A percentile compares a stretch with the other conserved stretches of the same genome.
Evolutionary conservation across 441 rosid species (phyloP).

Genomic region (Geranium incanum): DNA sequence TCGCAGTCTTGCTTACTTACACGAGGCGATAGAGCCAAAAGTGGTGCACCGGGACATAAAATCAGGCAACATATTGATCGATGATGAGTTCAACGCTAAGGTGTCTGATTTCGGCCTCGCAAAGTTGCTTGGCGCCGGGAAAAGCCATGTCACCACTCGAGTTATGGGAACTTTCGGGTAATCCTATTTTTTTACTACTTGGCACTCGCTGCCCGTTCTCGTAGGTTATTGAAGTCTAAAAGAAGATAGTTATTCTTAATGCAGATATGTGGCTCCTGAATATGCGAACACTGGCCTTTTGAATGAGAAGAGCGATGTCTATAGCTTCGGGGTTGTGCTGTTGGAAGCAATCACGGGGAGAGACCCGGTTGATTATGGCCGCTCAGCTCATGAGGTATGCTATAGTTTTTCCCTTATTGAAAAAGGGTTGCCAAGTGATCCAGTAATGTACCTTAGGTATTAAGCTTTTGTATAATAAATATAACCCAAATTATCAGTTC

Average conservation of each 20-base stretch:
- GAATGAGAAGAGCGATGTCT: conserved; percentile 95
- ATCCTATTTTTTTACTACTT: conserved; percentile 13
- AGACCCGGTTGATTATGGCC: conserved; percentile 94
- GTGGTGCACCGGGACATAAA: conserved; percentile 96
- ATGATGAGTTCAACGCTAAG: conserved; percentile 83
- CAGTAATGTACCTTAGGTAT: neutral
- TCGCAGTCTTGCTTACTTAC: conserved; percentile 85
- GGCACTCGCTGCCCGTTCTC: neutral
- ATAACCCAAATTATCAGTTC: neutral
- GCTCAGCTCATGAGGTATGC: conserved; percentile 65
- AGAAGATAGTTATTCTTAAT: too few species aligned
- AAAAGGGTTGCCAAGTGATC: neutral
- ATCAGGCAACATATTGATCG: conserved; percentile 84
- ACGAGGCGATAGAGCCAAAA: conserved; percentile 97
- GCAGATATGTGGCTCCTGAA: conserved; percentile 90
- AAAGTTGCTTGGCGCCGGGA: conserved; percentile 89
- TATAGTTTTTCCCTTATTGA: neutral
- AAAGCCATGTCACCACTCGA: conserved; percentile 90
- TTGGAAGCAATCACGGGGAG: conserved; percentile 86
- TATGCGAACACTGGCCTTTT: conserved; percentile 90
- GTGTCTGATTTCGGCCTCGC: conserved; percentile 96
- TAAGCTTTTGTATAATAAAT: neutral
- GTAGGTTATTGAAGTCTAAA: neutral
- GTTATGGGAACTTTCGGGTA: conserved; percentile 99
- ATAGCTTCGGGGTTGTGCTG: conserved; percentile 85